Percentiles rank a stretch among this genome's conserved stretches.
Conservation (phyloP, 1,139 yeast genomes). For the Scheffersomyces lignicola region DNA sequence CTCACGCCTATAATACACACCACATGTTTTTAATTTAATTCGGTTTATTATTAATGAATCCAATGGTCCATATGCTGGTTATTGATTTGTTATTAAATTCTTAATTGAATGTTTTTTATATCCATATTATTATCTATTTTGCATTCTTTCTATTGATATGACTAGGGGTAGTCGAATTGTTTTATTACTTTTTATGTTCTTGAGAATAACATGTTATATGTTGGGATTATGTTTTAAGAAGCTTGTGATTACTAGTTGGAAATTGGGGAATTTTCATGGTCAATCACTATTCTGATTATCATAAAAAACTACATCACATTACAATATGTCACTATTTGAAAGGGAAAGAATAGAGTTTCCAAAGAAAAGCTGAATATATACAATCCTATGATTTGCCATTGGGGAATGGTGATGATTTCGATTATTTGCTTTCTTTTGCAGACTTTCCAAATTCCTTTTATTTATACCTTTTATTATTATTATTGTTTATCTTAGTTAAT, state of each 20-base stretch:
- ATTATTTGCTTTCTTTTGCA: too few relatives aligned
- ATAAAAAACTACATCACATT: not conserved
- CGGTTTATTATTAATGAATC: too few relatives aligned
- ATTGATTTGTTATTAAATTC: too few relatives aligned
- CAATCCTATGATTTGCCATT: too few relatives aligned
- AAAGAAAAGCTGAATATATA: too few relatives aligned
- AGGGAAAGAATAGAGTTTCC: too few relatives aligned
- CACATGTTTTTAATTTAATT: too few relatives aligned
- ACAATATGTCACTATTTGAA: not conserved
- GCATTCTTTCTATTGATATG: not conserved
- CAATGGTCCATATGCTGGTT: too few relatives aligned
- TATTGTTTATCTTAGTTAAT: not conserved
- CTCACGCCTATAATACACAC: too few relatives aligned
- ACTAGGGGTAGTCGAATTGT: constrained; percentile 2
- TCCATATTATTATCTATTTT: constrained; percentile 2
- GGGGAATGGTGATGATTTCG: constrained; percentile 1
- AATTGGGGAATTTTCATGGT: constrained; percentile 4
- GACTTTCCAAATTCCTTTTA: not conserved
- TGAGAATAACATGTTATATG: not conserved
- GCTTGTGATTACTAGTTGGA: not conserved
- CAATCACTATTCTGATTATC: not conserved
- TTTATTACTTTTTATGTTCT: not conserved
- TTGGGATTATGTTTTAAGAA: not conserved
- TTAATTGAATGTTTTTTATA: too few relatives aligned
- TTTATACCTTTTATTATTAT: constrained; percentile 2